Conservation (phyloP, 2,329 filamentous ascomycete genomes). For the Dothideomycetidae sp. region DNA sequence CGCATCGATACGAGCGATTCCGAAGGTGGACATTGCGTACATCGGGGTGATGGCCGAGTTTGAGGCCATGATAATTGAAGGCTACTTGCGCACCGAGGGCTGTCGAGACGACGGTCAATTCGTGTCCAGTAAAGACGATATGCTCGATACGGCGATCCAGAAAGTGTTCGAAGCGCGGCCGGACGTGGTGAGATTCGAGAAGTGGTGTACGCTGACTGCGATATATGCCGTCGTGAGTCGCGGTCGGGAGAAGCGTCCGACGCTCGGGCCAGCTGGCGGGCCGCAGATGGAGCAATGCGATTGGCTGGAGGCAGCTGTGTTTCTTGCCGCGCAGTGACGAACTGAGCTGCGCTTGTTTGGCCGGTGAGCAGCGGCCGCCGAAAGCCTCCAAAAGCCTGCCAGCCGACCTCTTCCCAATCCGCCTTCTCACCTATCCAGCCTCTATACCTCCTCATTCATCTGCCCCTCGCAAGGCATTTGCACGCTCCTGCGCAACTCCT, state of each 20-base stretch:
- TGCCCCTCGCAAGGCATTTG: slow-evolving; percentile 3
- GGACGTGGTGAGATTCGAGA: neutral
- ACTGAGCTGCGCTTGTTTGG: too few species aligned
- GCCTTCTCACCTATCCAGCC: slow-evolving; percentile 1
- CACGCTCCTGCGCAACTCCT: slow-evolving; percentile 2
- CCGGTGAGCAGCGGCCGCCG: too few species aligned
- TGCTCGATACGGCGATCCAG: too few species aligned
- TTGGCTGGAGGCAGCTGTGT: neutral
- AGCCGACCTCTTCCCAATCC: slow-evolving; percentile 5
- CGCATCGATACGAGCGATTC: neutral
- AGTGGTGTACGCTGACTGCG: neutral
- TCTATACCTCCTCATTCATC: slow-evolving; percentile 1
- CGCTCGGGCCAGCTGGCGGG: neutral
- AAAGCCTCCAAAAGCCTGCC: neutral
- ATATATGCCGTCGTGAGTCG: neutral
- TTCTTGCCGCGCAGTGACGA: neutral
- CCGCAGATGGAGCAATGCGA: neutral
- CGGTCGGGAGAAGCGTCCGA: neutral
- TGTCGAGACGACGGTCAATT: too few species aligned
- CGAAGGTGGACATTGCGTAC: slow-evolving; percentile 1
- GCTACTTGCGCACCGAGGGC: too few species aligned
- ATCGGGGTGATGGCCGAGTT: slow-evolving; percentile 11
- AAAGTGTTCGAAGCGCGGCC: neutral
- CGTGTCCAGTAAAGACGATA: too few species aligned
- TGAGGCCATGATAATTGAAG: slow-evolving; percentile 9